Evolutionary conservation across 2,329 filamentous ascomycete species (phyloP).

Genomic region (Alternaria consortialis): DNA sequence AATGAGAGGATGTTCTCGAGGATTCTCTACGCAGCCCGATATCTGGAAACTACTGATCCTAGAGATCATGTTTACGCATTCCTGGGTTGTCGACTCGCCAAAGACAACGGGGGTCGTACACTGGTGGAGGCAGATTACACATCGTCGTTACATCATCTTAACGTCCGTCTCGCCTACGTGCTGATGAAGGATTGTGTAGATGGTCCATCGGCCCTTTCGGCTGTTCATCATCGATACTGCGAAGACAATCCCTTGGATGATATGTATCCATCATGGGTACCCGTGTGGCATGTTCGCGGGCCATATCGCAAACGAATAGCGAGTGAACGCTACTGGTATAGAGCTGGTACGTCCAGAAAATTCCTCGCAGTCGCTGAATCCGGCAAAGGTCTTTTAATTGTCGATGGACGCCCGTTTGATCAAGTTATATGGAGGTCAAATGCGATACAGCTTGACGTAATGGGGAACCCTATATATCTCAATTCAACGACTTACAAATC

Average conservation of each 20-base stretch:
- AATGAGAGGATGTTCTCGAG: not conserved
- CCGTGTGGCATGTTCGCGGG: not conserved
- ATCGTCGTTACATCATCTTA: not conserved
- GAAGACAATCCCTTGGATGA: accelerated
- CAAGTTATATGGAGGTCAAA: not conserved
- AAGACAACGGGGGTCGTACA: accelerated
- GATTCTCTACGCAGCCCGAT: accelerated
- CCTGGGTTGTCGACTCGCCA: not conserved
- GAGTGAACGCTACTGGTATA: not conserved
- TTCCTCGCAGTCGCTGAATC: too few relatives aligned
- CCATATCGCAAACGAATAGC: accelerated
- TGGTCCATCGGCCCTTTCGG: accelerated
- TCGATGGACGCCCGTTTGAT: not conserved
- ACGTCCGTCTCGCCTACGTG: not conserved
- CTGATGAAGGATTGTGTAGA: not conserved
- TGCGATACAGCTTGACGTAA: not conserved
- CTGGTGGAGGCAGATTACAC: not conserved
- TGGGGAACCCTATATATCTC: accelerated
- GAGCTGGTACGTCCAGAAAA: not conserved
- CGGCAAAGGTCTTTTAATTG: accelerated
- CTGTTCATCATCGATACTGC: accelerated
- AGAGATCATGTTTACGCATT: not conserved
- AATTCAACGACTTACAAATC: accelerated
- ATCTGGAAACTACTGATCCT: accelerated
- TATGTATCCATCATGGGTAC: not conserved